Evolutionary conservation across 768 basidiomycete species (phyloP).

Genomic region (Symmetrospora coprosmae): DNA sequence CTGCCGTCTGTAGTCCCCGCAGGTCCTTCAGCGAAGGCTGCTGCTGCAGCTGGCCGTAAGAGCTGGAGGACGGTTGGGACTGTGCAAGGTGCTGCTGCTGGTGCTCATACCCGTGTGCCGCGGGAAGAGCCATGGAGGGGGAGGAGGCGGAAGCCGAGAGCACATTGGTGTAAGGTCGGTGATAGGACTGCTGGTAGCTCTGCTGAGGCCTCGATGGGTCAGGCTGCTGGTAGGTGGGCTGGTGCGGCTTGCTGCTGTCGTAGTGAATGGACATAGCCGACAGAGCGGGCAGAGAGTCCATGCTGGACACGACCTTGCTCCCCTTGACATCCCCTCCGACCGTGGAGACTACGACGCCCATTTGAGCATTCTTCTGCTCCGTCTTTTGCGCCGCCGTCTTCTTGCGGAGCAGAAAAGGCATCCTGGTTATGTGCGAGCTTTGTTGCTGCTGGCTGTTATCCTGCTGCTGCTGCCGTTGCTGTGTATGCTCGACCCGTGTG

Average conservation of each 20-base stretch:
- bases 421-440: too few species aligned
- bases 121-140: background rate
- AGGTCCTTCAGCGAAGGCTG: background rate
- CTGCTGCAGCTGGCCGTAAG: too few species aligned
- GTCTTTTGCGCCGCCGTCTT: background rate
- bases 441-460: too few species aligned
- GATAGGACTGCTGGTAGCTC: background rate
- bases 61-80: too few species aligned
- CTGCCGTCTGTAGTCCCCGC: background rate
- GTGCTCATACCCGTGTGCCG: too few species aligned
- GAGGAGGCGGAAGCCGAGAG: background rate
- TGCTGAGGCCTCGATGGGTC: background rate
- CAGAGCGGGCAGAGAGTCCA: background rate
- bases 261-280: constrained; percentile 22
- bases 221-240: constrained; percentile 3
- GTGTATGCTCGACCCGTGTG: too few species aligned
- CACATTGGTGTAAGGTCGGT: background rate
- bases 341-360: background rate
- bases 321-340: background rate
- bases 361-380: background rate
- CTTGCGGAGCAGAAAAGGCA: constrained; percentile 14
- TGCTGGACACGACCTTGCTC: background rate
- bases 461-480: too few species aligned
- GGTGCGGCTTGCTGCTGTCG: background rate
- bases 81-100: too few species aligned